Evolutionary conservation across 2,329 filamentous ascomycete species (phyloP).

Genomic region (Pseudocercospora crystallina): DNA sequence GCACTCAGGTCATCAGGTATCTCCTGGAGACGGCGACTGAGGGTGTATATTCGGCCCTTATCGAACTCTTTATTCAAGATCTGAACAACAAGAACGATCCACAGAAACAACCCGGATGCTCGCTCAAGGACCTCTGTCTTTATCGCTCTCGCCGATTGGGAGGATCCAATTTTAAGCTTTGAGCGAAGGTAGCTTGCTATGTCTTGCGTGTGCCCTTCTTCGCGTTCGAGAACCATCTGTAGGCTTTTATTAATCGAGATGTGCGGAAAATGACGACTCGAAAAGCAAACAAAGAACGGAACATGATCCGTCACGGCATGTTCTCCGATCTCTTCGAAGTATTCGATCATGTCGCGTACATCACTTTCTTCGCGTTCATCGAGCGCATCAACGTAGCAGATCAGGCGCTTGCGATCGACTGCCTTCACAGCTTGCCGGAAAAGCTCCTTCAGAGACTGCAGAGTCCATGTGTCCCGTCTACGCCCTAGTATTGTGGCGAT

Average conservation of each 20-base stretch:
- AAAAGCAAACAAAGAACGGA: slow-evolving; percentile 38
- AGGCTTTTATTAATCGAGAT: slow-evolving; percentile 36
- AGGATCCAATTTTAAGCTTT: neutral
- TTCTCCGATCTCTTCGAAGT: slow-evolving; percentile 36
- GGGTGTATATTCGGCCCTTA: slow-evolving; percentile 28
- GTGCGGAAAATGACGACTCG: slow-evolving; percentile 46
- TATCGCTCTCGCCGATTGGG: neutral
- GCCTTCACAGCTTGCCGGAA: too few relatives aligned
- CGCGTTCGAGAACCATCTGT: slow-evolving; percentile 37
- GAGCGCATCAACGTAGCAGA: slow-evolving; percentile 46
- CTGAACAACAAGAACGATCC: slow-evolving; percentile 46
- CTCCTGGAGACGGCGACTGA: slow-evolving; percentile 38
- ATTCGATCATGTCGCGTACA: slow-evolving; percentile 38
- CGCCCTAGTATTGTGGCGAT: too few relatives aligned
- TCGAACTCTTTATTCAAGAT: slow-evolving; percentile 47
- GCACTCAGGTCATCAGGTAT: slow-evolving; percentile 45
- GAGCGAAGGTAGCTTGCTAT: neutral
- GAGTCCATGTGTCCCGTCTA: too few relatives aligned
- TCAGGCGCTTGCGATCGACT: too few relatives aligned
- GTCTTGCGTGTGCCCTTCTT: slow-evolving; percentile 30
- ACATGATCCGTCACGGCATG: neutral
- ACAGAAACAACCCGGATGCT: slow-evolving; percentile 47
- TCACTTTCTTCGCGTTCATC: slow-evolving; percentile 46
- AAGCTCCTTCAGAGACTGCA: too few relatives aligned
- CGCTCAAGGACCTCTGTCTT: neutral